Conservation (phyloP, 768 basidiomycete species). For the Pleurotus tuoliensis region DNA sequence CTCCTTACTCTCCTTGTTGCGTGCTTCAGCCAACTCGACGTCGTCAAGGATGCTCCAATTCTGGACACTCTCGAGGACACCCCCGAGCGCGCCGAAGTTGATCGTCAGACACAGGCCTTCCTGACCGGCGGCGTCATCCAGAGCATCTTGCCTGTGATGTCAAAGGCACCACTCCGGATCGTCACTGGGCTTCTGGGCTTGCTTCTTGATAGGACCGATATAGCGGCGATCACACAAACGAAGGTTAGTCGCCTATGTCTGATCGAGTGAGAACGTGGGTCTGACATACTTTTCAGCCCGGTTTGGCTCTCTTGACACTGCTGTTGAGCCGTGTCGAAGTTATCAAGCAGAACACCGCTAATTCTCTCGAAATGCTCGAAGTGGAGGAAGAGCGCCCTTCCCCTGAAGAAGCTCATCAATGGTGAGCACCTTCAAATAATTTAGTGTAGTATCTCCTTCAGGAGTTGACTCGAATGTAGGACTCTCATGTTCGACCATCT, state of each 20-base stretch:
- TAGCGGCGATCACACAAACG: slow-evolving; percentile 69
- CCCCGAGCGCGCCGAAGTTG: slow-evolving; percentile 61
- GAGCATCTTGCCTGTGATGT: slow-evolving; percentile 79
- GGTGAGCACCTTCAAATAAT: slow-evolving; percentile 27
- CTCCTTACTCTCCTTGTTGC: slow-evolving; percentile 89
- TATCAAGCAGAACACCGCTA: slow-evolving; percentile 69
- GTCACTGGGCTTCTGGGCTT: slow-evolving; percentile 85
- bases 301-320: slow-evolving; percentile 84
- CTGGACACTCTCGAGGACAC: slow-evolving; percentile 67
- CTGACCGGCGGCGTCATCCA: slow-evolving; percentile 74
- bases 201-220: slow-evolving; percentile 73
- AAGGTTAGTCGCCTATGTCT: slow-evolving; percentile 48
- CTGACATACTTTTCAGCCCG: slow-evolving; percentile 54
- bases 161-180: slow-evolving; percentile 73
- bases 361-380: slow-evolving; percentile 40
- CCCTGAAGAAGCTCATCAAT: slow-evolving; percentile 76
- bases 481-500: slow-evolving; percentile 84
- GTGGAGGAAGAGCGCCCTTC: slow-evolving; percentile 47
- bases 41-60: slow-evolving; percentile 72
- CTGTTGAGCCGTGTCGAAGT: slow-evolving; percentile 92
- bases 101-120: slow-evolving; percentile 89
- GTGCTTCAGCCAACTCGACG: slow-evolving; percentile 92
- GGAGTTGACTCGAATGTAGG: slow-evolving; percentile 42
- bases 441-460: neutral
- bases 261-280: neutral